phyloP scores from a whole-genome alignment of 73 alveolate species.

The Breviolum minutum region DNA sequence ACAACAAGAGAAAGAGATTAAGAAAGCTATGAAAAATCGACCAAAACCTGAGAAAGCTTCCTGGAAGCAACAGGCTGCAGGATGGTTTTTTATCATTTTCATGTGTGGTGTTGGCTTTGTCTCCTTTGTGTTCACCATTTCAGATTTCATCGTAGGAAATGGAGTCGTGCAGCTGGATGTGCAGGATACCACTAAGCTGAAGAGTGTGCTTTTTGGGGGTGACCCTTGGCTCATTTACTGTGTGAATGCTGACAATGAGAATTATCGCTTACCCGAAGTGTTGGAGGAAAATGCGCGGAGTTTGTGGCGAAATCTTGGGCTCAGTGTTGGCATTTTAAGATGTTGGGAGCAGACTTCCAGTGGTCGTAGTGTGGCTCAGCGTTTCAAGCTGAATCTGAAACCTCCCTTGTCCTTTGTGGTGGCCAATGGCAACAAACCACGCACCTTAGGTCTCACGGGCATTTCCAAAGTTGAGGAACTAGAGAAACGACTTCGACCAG shows the following conservation, averaged over 20 bases:
- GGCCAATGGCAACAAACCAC: constrained; percentile 91
- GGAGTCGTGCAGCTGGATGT: constrained; percentile 76
- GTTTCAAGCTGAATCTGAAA: constrained; percentile 57
- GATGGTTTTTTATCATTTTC: constrained; percentile 58
- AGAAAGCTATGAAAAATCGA: constrained; percentile 60
- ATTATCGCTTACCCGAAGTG: constrained; percentile 15
- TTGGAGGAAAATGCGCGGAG: constrained; percentile 34
- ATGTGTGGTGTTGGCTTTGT: constrained; percentile 42
- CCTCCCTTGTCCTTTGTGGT: constrained; percentile 87
- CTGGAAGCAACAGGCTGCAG: constrained; percentile 88
- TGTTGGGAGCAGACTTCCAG: constrained; percentile 84
- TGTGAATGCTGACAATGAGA: constrained; percentile 21
- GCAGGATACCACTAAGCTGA: constrained; percentile 64
- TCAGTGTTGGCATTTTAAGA: constrained; percentile 30
- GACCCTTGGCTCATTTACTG: constrained; percentile 93
- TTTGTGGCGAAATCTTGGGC: constrained; percentile 34
- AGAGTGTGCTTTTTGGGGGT: constrained; percentile 90
- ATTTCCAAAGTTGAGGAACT: constrained; percentile 66
- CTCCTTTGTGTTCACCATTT: constrained; percentile 64
- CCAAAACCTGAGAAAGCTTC: constrained; percentile 70
- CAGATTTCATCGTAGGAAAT: constrained; percentile 57
- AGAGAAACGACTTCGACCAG: constrained; percentile 67
- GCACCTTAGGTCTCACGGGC: constrained; percentile 41
- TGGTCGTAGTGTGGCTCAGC: constrained; percentile 94
- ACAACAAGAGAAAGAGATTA: constrained; percentile 44